Evolutionary conservation across 768 basidiomycete genomes (phyloP).

Genomic region (Trametes cingulata): DNA sequence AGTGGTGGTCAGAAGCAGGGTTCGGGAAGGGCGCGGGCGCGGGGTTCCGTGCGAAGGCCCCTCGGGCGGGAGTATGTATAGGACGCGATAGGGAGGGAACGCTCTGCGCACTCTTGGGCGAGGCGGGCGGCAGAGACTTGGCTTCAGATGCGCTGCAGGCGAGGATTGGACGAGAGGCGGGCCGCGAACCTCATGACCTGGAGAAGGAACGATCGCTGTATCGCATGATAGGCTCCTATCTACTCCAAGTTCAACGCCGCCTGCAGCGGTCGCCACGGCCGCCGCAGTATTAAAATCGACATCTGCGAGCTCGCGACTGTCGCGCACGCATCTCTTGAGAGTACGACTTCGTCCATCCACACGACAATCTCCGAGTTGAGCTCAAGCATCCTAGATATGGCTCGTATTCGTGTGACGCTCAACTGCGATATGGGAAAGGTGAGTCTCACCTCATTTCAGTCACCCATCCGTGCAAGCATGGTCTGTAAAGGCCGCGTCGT

Average conservation of each 20-base stretch:
- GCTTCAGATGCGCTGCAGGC: background rate
- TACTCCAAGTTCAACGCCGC: background rate
- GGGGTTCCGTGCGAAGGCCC: background rate
- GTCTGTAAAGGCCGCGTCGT: too few species aligned
- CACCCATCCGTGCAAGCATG: too few species aligned
- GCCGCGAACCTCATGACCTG: background rate
- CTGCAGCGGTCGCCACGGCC: background rate
- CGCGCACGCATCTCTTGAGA: too few species aligned
- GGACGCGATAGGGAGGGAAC: constrained; percentile 4
- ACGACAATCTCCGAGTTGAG: too few species aligned
- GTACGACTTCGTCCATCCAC: too few species aligned
- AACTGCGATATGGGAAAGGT: too few species aligned
- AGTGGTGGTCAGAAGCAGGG: background rate
- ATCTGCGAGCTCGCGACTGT: background rate
- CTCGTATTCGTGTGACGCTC: too few species aligned
- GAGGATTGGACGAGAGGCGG: background rate
- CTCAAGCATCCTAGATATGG: too few species aligned
- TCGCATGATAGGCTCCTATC: constrained; percentile 7
- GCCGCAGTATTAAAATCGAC: background rate
- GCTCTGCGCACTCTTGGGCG: background rate
- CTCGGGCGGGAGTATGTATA: background rate
- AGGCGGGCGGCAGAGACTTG: background rate
- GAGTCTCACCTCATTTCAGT: too few species aligned
- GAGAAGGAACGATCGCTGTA: background rate
- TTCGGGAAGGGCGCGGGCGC: too few species aligned